These are phyloP conservation scores for Dendrobium catenatum DNA, from an alignment of 106 monocot species.

Conservation along the genomic window DNA sequence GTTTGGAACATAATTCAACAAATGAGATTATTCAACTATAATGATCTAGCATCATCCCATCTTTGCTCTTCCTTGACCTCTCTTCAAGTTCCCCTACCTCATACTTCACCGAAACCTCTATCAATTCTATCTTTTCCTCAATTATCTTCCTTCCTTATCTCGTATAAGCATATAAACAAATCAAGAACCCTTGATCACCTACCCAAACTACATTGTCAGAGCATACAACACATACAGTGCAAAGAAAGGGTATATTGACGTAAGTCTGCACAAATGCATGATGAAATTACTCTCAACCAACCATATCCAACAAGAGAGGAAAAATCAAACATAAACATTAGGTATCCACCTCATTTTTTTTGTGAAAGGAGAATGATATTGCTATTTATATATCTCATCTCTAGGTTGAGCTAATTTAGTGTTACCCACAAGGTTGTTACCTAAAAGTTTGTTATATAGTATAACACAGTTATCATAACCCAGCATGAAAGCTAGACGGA, in stretches of 20 bases:
- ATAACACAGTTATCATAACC: background rate
- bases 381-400: background rate
- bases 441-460: background rate
- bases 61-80: background rate
- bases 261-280: too few species aligned
- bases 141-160: background rate
- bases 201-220: background rate
- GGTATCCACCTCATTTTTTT: background rate
- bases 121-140: background rate
- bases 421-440: background rate
- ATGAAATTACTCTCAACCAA: too few species aligned
- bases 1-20: background rate
- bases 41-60: background rate
- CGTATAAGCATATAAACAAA: background rate
- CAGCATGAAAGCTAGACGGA: background rate
- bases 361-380: background rate
- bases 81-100: background rate
- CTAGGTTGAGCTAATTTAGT: background rate
- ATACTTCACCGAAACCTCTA: background rate
- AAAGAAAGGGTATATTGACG: background rate
- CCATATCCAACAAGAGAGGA: background rate
- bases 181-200: background rate
- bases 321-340: background rate
- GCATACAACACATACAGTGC: background rate
- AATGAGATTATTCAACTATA: background rate